Evolutionary conservation across 768 basidiomycete species (phyloP), one percentile per base, ranked within the genome.

Genomic region (Dentipellis sp.): DNA sequence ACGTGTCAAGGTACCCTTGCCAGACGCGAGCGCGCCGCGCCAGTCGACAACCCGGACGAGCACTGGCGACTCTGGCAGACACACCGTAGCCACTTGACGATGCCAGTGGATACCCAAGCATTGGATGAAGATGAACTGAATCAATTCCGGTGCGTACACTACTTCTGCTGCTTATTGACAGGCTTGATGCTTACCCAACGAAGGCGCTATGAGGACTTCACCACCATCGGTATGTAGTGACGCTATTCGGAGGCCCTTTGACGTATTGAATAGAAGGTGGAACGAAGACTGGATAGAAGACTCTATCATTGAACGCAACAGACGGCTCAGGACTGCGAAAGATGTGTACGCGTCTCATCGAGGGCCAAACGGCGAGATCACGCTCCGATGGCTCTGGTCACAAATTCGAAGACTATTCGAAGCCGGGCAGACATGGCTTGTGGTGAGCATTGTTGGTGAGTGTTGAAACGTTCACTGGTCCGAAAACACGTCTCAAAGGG

Each of bases 131-230:
- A 86, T 60, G 85, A 85, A 64, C 74, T 84, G 53, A 84, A 84
- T 64, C 74, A 80, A 62, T 84, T 86, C 56, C 75, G 82, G 85
- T 85, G 58, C 53, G 72, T 59, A 10, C 29, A 38, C 55, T n/a
- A 34, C 39, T 47, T 8, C 11, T 22, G n/a, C 39, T 42, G 12
- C 19, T 11, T 10, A 42, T 53, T 9, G 19, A 47, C 3, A 29
- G 29, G 22, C 39, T 34, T 46, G 34, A 39, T 40, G 17, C 47
- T 17, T 19, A 16, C 51, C 47, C 48, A 37, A 59, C 53, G 40
- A 61, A 94, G 93, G 61, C 90, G 89, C 58, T 95, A 94, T 74
- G 89, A 94, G 69, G 93, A 97, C 73, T 97, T 97, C 67, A 86
- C 86, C 46, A 95, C 94, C 6, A 94, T 97, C 72, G 93, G 93